Base-by-base conservation (phyloP, 1,139 yeast species). In the Geotrichum histeridarum region DNA sequence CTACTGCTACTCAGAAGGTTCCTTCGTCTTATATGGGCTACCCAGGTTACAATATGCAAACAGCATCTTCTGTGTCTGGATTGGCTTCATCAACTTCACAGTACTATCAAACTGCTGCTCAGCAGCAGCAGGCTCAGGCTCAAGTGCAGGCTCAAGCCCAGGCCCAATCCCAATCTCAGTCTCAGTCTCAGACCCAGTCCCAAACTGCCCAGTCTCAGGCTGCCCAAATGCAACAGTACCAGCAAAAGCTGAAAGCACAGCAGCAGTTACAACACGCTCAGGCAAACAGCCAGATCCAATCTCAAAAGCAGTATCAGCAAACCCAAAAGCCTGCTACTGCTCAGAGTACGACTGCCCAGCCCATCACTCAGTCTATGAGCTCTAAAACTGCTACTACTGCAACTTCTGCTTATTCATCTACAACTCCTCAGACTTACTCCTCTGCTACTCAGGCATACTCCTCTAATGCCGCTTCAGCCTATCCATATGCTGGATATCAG, bases 211-310 rank as follows among this genome's bases (percentile, higher is more conserved):
- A 43, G 47, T 32, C 27, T 5, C 41, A 33, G 41, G 22, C 18
- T 12, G 49, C 33, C 2, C 47, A 43, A 35, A 30, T 12, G 12
- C 43, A 33, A 4, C 50, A 47, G 46, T 32, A 48, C 9, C 51
- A 38, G 33, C 37, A n/a, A 18, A 31, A 39, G 37, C 39, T 11
- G 12, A 11, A 48, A 12, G 27, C 6, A 22, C 47, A 39, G n/a
- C 48, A 42, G 15, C 47, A 43, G 47, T 38, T 18, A 8, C 51
- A 31, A 3, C 31, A 89, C 67, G 95, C 96, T 0, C 77, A 94
- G 55, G 86, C 84, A 59, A 84, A 85, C 6, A 60, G 59, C 15
- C 56, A 61, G 32, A 67, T 65, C 17, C 65, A 59, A 48, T 46
- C 57, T 8, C 46, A 49, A 31, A 61, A 57, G 45, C 66, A 66